Evolutionary conservation across 805 yeast genomes (phyloP), one percentile per base, ranked within the genome.

Genomic region (Metschnikowia aberdeeniae): DNA sequence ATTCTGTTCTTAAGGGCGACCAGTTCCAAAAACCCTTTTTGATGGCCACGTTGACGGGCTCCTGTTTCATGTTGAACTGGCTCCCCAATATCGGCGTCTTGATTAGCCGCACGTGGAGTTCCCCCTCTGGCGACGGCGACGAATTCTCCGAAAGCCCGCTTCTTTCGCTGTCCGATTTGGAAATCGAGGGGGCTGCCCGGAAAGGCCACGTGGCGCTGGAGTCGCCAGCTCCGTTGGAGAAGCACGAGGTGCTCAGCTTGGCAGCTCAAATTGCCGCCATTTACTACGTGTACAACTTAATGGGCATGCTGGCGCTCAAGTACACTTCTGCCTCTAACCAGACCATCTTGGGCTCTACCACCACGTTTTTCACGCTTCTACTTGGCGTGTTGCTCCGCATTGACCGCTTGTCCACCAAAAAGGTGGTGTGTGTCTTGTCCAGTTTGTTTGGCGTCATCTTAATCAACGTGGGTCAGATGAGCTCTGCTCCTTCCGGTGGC

Each of bases 311-410:
- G n/a, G 62, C 77, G 3, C 62, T 78, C 36, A 66, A 66, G 49
- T 78, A 66, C 53, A 78, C 83, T 0, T 69, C 78, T 9, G 79
- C 81, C 0, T 72, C 81, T 17, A 77, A 76, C 52, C 77, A 71
- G 51, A 73, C 81, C 0, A 73, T 77, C 8, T 55, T 78, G 13
- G 70, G 79, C 6, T 72, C 81, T 2, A 71, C 80, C 1, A 69
- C 81, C 3, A 73, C 81, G 11, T 64, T 76, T 4, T 78, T 76
- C 55, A 75, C 81, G 0, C 59, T 78, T 30, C 50, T 76, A 12
- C 58, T 76, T 17, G 79, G 82, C 1, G 64, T 60, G 1, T 17
- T 62, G 8, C 55, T 67, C 17, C 63, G 64, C 22, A 70, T 74
- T 14, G 83, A 78, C 44, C 53, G 54, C 6, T 66, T 78, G 48